phyloP scores from a whole-genome alignment of 2,329 filamentous ascomycete species.

The Bimuria novae-zelandiae region DNA sequence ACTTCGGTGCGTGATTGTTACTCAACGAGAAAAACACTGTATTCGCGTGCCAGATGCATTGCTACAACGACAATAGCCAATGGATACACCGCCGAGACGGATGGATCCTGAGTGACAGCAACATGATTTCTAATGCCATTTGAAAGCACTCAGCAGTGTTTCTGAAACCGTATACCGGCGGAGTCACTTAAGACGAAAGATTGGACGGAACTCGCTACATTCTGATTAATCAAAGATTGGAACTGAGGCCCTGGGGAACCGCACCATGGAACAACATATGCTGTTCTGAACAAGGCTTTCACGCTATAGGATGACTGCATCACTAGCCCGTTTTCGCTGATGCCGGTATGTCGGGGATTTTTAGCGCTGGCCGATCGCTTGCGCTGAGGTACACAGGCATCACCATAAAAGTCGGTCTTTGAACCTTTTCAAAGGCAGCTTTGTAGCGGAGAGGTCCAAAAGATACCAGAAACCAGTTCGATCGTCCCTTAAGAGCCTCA shows the following conservation, averaged over 20 bases:
- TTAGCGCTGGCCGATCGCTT: constrained; percentile 1
- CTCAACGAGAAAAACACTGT: not conserved
- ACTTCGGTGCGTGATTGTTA: not conserved
- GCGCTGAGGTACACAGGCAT: too few species aligned
- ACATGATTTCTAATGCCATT: constrained; percentile 7
- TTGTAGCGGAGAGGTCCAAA: too few species aligned
- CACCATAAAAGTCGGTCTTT: too few species aligned
- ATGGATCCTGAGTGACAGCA: too few species aligned
- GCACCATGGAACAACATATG: constrained; percentile 4
- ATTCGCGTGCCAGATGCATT: not conserved
- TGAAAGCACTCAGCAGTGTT: constrained; percentile 24
- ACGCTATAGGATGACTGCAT: constrained; percentile 1
- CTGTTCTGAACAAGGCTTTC: too few species aligned
- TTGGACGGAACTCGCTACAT: not conserved
- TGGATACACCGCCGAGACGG: too few species aligned
- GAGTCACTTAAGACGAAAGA: not conserved
- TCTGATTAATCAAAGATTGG: not conserved
- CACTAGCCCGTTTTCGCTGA: not conserved
- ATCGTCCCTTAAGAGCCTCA: not conserved
- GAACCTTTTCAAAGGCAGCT: too few species aligned
- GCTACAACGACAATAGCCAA: too few species aligned
- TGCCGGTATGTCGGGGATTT: not conserved
- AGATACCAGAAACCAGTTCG: too few species aligned
- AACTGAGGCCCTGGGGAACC: constrained; percentile 1
- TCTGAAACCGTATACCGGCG: constrained; percentile 29